Percentiles rank a stretch among this genome's conserved stretches.
Evolutionary conservation across 768 basidiomycete species (phyloP).

Genomic region (Coprinopsis strossmayeri): DNA sequence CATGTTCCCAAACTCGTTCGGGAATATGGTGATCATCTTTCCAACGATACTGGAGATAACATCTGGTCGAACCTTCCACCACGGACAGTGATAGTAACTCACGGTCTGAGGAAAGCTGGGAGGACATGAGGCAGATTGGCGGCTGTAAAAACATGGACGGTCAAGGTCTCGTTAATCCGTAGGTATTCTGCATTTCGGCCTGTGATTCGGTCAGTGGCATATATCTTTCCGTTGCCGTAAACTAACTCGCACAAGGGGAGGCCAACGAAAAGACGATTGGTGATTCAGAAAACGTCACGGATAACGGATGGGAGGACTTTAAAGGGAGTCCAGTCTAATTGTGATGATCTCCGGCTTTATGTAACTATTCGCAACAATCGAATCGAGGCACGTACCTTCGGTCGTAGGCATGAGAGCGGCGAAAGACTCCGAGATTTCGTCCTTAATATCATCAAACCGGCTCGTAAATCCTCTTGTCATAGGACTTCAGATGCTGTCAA

Average conservation of each 20-base stretch:
- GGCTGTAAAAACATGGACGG: conserved; percentile 26
- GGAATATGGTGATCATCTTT: conserved; percentile 7
- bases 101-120: conserved; percentile 38
- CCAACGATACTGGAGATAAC: conserved; percentile 12
- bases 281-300: conserved; percentile 29
- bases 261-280: conserved; percentile 41
- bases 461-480: conserved; percentile 32
- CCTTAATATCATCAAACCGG: conserved; percentile 32
- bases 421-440: conserved; percentile 39
- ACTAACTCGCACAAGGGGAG: conserved; percentile 32
- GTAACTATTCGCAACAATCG: background rate
- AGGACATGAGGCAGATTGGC: conserved; percentile 26
- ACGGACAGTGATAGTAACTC: conserved; percentile 5
- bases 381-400: conserved; percentile 15
- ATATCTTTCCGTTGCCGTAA: background rate
- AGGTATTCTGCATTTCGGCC: conserved; percentile 37
- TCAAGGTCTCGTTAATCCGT: conserved; percentile 24
- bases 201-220: conserved; percentile 12
- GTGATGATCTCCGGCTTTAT: too few relatives aligned
- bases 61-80: background rate
- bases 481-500: conserved; percentile 22
- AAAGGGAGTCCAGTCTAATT: background rate
- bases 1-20: background rate
- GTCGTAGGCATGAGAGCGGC: conserved; percentile 27
- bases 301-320: conserved; percentile 19